A percentile compares a stretch with the other conserved stretches of the same genome.
These are phyloP conservation scores for Rosa persica DNA, from an alignment of 306 rosid species.

Conservation along the genomic window DNA sequence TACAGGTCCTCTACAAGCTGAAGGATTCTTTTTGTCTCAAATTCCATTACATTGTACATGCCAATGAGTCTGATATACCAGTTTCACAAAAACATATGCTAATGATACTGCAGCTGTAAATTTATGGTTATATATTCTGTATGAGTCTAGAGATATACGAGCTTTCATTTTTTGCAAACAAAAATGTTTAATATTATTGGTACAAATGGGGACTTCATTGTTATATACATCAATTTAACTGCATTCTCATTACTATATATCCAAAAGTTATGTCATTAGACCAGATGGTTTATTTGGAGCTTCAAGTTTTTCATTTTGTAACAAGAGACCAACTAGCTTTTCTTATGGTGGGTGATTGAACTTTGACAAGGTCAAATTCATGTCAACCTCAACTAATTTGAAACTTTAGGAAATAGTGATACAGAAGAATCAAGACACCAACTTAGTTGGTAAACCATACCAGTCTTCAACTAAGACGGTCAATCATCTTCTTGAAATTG, in stretches of 20 bases:
- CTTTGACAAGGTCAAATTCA: background rate
- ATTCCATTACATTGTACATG: background rate
- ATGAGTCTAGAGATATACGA: background rate
- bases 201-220: background rate
- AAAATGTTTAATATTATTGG: background rate
- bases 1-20: background rate
- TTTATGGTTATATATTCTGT: background rate
- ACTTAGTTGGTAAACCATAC: background rate
- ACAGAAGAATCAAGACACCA: background rate
- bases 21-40: background rate
- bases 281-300: background rate
- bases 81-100: background rate
- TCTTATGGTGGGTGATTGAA: background rate
- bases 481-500: background rate
- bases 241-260: background rate
- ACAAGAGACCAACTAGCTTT: background rate
- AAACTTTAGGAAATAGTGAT: background rate
- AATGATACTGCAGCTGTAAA: background rate
- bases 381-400: slow-evolving; percentile 9
- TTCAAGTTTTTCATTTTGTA: background rate
- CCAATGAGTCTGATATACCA: background rate
- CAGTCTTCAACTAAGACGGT: background rate
- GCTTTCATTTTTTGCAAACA: background rate
- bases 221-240: background rate
- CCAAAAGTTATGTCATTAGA: background rate